phyloP scores from a whole-genome alignment of 2,329 filamentous ascomycete genomes.

The Rutstroemia sp. region DNA sequence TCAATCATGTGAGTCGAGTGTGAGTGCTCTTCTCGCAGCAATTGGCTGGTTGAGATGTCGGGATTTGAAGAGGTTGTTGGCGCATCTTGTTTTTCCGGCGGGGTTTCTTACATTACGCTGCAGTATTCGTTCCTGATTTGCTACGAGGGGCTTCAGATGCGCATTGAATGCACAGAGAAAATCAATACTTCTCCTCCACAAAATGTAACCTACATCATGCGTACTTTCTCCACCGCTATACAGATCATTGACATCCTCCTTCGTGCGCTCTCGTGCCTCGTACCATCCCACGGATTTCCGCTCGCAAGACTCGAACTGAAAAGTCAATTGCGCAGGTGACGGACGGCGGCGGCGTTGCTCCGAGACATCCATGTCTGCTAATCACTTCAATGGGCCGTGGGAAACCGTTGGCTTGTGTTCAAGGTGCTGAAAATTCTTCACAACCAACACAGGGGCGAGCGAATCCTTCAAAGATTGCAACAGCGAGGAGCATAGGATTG shows the following conservation, averaged over 20 bases:
- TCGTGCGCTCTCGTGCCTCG: background rate
- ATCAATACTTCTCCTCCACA: constrained; percentile 5
- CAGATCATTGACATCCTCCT: background rate
- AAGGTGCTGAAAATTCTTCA: background rate
- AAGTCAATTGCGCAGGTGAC: background rate
- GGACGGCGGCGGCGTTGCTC: background rate
- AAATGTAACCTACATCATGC: constrained; percentile 9
- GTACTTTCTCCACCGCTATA: constrained; percentile 3
- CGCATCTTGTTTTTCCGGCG: constrained; percentile 1
- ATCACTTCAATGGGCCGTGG: background rate
- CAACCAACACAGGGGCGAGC: constrained; percentile 1
- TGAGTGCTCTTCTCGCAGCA: constrained; percentile 17
- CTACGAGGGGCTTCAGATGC: background rate
- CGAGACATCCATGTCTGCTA: too few species aligned
- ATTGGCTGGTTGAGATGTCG: constrained; percentile 15
- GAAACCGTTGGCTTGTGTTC: background rate
- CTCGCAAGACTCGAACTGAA: background rate
- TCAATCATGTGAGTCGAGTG: constrained; percentile 28
- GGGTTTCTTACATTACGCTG: background rate
- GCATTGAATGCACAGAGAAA: background rate
- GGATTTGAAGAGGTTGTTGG: constrained; percentile 1
- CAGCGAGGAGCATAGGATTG: background rate
- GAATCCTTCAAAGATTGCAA: background rate
- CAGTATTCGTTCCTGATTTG: background rate
- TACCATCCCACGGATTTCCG: background rate